Evolutionary conservation across 768 basidiomycete genomes (phyloP).

Genomic region (Boletus insuetus): DNA sequence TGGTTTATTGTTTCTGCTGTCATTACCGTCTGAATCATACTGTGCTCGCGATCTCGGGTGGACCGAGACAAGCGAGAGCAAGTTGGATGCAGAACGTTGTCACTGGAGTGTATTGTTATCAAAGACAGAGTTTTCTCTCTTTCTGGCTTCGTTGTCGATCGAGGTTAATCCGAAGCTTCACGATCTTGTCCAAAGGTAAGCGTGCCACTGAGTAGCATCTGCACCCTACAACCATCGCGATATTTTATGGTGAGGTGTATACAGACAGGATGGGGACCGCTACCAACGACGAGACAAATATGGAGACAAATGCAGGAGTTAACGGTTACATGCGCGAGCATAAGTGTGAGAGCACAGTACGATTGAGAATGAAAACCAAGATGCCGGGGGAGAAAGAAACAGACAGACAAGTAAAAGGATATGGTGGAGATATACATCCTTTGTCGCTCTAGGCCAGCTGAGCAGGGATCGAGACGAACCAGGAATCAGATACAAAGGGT

Average conservation of each 20-base stretch:
- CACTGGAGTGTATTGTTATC: constrained; percentile 5
- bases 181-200: too few species aligned
- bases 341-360: background rate
- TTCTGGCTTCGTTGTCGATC: background rate
- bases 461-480: background rate
- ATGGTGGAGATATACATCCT: background rate
- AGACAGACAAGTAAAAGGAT: too few species aligned
- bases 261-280: too few species aligned
- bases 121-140: background rate
- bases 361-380: background rate
- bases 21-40: too few species aligned
- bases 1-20: background rate
- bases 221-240: too few species aligned
- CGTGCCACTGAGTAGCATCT: too few species aligned
- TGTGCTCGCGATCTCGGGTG: background rate
- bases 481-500: background rate
- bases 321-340: too few species aligned
- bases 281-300: too few species aligned
- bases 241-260: too few species aligned
- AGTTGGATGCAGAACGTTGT: background rate
- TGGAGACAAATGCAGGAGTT: too few species aligned
- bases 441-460: background rate
- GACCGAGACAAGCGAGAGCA: background rate
- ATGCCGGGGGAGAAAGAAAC: background rate
- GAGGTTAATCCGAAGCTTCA: too few species aligned